phyloP scores from a whole-genome alignment of 306 rosid genomes.

The Begonia loranthoides region DNA sequence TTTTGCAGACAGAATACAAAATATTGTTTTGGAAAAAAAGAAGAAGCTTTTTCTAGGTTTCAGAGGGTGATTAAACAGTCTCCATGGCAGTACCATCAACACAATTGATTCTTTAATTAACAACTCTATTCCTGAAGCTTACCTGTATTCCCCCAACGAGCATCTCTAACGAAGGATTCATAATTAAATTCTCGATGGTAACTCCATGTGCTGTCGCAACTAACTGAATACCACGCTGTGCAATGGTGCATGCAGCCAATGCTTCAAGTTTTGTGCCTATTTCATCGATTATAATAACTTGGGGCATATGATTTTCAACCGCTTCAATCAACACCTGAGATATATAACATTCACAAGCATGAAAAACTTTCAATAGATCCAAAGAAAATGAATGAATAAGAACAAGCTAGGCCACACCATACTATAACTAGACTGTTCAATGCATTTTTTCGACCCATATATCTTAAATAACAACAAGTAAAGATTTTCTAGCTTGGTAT shows the following conservation, averaged over 20 bases:
- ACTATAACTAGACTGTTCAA: too few relatives aligned
- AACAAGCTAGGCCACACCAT: not conserved
- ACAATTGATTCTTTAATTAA: too few relatives aligned
- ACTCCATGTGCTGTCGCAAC: constrained; percentile 99
- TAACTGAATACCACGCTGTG: constrained; percentile 94
- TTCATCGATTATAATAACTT: constrained; percentile 93
- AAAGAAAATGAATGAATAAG: constrained; percentile 9
- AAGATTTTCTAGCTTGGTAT: too few relatives aligned
- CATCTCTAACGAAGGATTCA: constrained; percentile 91
- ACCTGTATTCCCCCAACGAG: constrained; percentile 98
- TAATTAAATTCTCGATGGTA: constrained; percentile 83
- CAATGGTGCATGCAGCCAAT: constrained; percentile 94
- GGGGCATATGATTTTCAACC: constrained; percentile 98
- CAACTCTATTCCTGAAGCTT: not conserved
- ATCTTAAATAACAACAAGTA: too few relatives aligned
- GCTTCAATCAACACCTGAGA: constrained; percentile 88
- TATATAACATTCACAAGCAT: constrained; percentile 12
- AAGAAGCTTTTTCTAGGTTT: too few relatives aligned
- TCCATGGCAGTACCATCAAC: too few relatives aligned
- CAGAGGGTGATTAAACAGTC: too few relatives aligned
- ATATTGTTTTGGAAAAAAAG: too few relatives aligned
- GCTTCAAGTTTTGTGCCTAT: constrained; percentile 98
- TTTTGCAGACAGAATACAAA: too few relatives aligned
- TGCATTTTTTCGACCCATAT: too few relatives aligned
- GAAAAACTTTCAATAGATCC: constrained; percentile 2